Evolutionary conservation across 805 yeast genomes (phyloP), one percentile per base, ranked within the genome.

Genomic region (Candida insectalens): DNA sequence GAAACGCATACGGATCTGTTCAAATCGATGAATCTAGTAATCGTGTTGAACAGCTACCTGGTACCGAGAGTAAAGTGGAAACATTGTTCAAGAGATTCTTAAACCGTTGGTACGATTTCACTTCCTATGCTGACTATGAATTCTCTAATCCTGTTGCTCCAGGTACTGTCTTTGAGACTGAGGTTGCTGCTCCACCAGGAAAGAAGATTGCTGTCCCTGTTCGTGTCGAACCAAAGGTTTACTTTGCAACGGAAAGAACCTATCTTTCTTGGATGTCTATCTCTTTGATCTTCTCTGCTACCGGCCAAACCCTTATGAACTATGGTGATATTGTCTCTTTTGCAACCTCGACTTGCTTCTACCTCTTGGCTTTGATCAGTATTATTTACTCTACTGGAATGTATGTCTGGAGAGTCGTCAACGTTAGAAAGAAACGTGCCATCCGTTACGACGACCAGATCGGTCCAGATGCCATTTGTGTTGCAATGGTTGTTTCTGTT

Each of bases 151-250:
- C 72, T 42, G 75, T 79, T 14, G 78, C 83, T 10, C 62, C 58
- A 13, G 85, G 83, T 19, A 78, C 87, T 0, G 68, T 66, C 0
- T 80, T 75, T 49, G 77, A 73, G 40, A 51, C 72, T 3, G 57
- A 62, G 36, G 67, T 78, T 42, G 61, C 58, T 39, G 82, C 92
- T 8, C 97, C 98, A 16, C 76, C 82, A 27, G 98, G 97, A 2
- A 88, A 87, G 58, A 69, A 71, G 29, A 83, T 92, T 38, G 75
- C 87, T 50, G 92, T 92, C 6, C 98, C 97, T 3, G 94, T 92
- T 25, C 74, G 98, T 50, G 88, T 92, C 25, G 98, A 92, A 60
- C 98, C 98, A 38, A 92, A 92, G 62, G 98, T 92, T n/a, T 92
- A 92, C 56, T 92, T 92, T 59, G 98, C 98, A 5, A 85, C 94